phyloP scores from a whole-genome alignment of 441 rosid species.

The Aquilaria agallochum region DNA sequence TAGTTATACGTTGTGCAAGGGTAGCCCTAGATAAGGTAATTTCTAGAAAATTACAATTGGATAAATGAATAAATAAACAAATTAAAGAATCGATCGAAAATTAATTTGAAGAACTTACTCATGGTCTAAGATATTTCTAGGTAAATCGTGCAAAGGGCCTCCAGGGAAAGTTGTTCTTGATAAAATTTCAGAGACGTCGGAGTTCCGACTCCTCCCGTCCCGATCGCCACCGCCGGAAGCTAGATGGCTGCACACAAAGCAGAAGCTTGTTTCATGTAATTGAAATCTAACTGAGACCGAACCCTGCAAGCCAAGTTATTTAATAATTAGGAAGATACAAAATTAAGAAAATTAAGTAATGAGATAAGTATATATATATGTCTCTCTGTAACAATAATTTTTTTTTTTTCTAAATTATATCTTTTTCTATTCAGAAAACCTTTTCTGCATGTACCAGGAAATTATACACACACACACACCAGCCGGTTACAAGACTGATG shows the following conservation, averaged over 20 bases:
- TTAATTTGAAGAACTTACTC: slow-evolving; percentile 43
- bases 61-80: too few species aligned
- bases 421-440: too few species aligned
- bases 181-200: slow-evolving; percentile 60
- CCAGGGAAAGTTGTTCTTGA: slow-evolving; percentile 64
- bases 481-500: too few species aligned
- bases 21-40: too few species aligned
- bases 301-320: slow-evolving; percentile 43
- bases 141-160: slow-evolving; percentile 55
- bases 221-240: slow-evolving; percentile 92
- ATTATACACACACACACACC: too few species aligned
- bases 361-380: too few species aligned
- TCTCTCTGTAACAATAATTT: too few species aligned
- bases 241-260: slow-evolving; percentile 87
- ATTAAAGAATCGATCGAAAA: too few species aligned
- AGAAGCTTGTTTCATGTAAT: slow-evolving; percentile 78
- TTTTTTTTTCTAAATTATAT: too few species aligned
- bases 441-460: too few species aligned
- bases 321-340: background rate
- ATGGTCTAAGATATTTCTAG: slow-evolving; percentile 72
- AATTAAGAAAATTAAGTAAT: background rate
- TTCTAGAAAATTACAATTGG: too few species aligned
- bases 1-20: too few species aligned
- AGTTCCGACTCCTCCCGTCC: slow-evolving; percentile 66
- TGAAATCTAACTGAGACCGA: slow-evolving; percentile 77